Evolutionary conservation across 768 basidiomycete species (phyloP).

Genomic region (Lentinula edodes): DNA sequence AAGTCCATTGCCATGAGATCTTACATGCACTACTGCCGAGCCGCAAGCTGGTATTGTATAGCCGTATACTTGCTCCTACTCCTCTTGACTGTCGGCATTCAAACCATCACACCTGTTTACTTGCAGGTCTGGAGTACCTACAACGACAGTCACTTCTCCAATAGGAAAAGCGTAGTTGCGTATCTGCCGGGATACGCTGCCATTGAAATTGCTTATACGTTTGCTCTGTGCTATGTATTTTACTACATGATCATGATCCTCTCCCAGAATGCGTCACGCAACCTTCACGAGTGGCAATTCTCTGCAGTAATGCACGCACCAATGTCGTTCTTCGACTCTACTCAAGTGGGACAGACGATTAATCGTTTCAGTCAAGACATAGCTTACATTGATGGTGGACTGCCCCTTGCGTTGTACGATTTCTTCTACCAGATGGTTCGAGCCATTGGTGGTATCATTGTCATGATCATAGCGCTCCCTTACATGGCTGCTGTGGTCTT

Average conservation of each 20-base stretch:
- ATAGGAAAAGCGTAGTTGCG: neutral
- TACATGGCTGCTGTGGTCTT: slow-evolving; percentile 52
- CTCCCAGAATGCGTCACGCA: slow-evolving; percentile 8
- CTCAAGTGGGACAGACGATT: slow-evolving; percentile 37
- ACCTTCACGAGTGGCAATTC: slow-evolving; percentile 23
- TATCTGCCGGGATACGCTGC: slow-evolving; percentile 7
- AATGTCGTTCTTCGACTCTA: slow-evolving; percentile 50
- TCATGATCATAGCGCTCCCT: slow-evolving; percentile 48
- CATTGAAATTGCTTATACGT: slow-evolving; percentile 7
- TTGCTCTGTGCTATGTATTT: slow-evolving; percentile 8
- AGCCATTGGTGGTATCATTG: slow-evolving; percentile 46
- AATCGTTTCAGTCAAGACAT: slow-evolving; percentile 42
- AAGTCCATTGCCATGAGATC: neutral
- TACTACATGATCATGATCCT: slow-evolving; percentile 11
- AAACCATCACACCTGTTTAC: slow-evolving; percentile 8
- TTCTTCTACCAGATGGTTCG: slow-evolving; percentile 37
- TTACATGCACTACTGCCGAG: slow-evolving; percentile 10
- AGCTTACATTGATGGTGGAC: slow-evolving; percentile 26
- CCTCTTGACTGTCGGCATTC: slow-evolving; percentile 8
- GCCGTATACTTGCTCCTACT: slow-evolving; percentile 5
- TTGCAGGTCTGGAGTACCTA: slow-evolving; percentile 12
- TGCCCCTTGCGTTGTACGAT: slow-evolving; percentile 44
- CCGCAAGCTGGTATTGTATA: slow-evolving; percentile 8
- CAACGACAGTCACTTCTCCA: slow-evolving; percentile 8
- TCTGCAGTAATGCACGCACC: slow-evolving; percentile 49